Base-by-base conservation (phyloP, 1,284 basidiomycete genomes). In the Irpex rosettiformis region DNA sequence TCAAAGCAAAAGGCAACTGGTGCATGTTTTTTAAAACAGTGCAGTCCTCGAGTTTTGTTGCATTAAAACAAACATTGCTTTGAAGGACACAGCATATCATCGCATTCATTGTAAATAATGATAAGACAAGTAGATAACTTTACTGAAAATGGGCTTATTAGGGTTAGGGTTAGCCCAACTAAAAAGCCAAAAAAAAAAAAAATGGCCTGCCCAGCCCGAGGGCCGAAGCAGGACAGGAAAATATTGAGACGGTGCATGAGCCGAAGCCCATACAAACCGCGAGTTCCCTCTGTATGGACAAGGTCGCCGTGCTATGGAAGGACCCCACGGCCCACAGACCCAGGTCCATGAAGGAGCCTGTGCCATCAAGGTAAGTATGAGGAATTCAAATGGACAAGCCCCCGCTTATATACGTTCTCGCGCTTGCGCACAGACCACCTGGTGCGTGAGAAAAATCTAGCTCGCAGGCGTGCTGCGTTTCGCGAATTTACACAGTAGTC, bases 261-360 rank as follows among this genome's bases (percentile, higher is more conserved):
- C 81, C 82, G 74, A 79, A 82, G 79, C 79, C 72, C 81, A 82
- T 81, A 83, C 83, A 84, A 84, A 73, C 79, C 77, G 70, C 72
- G 72, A 72, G 72, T 62, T 56, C 66, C 69, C 70, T 65, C 65
- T 72, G 71, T 37, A 37, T 48, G 82, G 82, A 84, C 82, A 83
- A 67, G 82, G 82, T 85, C 82, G 83, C 83, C 83, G 83, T 85
- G 83, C 83, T 82, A 84, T 84, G 82, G 76, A 77, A 77, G 71
- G 66, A 65, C 73, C 75, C 75, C 58, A 69, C 69, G 63, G 73
- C 75, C 78, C 77, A 76, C 70, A 72, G 64, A 61, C 53, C 56
- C 43, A 51, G 59, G 59, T 59, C 52, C 43, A 30, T 61, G 59
- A 61, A 58, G 57, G 52, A 52, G 52, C 51, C n/a, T 54, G 57